Conservation (phyloP, 768 basidiomycete genomes). For the Strobilomyces confusus region DNA sequence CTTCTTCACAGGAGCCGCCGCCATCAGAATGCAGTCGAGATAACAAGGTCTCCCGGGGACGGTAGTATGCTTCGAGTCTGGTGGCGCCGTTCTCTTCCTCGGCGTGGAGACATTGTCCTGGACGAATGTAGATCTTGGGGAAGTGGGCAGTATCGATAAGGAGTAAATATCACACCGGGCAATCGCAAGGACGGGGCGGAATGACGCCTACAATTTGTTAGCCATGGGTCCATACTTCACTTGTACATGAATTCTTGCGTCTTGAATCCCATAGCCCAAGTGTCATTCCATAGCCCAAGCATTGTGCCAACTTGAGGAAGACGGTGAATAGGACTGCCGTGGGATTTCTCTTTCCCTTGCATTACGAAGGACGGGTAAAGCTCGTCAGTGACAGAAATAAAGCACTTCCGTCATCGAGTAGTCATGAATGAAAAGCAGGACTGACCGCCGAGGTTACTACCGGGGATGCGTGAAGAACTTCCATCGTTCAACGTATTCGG, state of each 20-base stretch:
- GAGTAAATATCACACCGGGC: neutral
- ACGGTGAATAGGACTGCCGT: neutral
- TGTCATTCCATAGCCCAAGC: no score
- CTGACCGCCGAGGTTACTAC: neutral
- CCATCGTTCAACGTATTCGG: neutral
- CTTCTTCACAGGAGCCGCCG: constrained; percentile 17
- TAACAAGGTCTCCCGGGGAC: neutral
- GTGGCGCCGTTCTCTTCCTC: neutral
- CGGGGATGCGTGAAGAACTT: neutral
- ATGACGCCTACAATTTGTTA: neutral
- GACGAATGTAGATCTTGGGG: neutral
- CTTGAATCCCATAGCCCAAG: neutral
- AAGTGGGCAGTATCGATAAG: neutral
- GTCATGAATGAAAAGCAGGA: neutral
- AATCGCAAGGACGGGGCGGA: neutral
- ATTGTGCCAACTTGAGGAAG: neutral
- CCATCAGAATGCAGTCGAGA: constrained; percentile 7
- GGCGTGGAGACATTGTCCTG: neutral
- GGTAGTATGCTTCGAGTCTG: neutral
- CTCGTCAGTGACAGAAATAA: no score
- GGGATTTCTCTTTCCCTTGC: neutral
- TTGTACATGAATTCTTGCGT: neutral
- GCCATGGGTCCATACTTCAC: neutral
- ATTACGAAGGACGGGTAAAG: neutral
- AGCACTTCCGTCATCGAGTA: neutral